Evolutionary conservation across 2,329 filamentous ascomycete species (phyloP), one percentile per base, ranked within the genome.

Genomic region (Scedosporium apiospermum): DNA sequence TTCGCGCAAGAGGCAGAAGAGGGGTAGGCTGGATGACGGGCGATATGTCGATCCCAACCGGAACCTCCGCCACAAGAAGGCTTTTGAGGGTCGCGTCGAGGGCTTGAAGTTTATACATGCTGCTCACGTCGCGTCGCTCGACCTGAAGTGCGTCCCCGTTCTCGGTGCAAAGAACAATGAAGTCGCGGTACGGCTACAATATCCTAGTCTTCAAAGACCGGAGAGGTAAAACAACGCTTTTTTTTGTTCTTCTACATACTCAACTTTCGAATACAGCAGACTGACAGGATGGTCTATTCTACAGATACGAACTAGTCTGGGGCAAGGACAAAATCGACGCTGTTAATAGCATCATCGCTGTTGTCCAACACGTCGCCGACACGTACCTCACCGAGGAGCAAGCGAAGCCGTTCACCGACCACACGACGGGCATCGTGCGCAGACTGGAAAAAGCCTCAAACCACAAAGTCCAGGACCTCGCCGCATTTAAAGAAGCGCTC

Each of bases 281-380:
- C 9, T 34, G 21, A 49, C 58, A 26, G 10, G 12, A 21, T 12
- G 6, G 7, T 34, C 60, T 46, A 44, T 63, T 57, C 26, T 66
- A 81, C 27, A 61, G 87, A 67, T 92, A 90, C 70, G 84, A 93
- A 68, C 82, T 95, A 9, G 88, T 93, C 30, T 85, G 85, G 70
- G 90, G 90, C 58, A 88, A 88, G 66, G 90, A 96, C 66, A 88
- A 88, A 67, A 89, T 92, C 66, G 87, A 93, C 69, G 88, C 89
- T 49, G 82, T 89, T 34, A 83, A 88, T 66, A 89, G 91, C 65
- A 91, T 91, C 67, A 82, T 87, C 65, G 79, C 85, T 62, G 85
- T 90, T 27, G 83, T 92, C 63, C 82, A 85, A 65, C 84, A 86
- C 57, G 84, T 92, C 57, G 85, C 86, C 62, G 84, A 88, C 64